Evolutionary conservation across 345 rosid genomes (phyloP).

Genomic region (Populus pruinosa): DNA sequence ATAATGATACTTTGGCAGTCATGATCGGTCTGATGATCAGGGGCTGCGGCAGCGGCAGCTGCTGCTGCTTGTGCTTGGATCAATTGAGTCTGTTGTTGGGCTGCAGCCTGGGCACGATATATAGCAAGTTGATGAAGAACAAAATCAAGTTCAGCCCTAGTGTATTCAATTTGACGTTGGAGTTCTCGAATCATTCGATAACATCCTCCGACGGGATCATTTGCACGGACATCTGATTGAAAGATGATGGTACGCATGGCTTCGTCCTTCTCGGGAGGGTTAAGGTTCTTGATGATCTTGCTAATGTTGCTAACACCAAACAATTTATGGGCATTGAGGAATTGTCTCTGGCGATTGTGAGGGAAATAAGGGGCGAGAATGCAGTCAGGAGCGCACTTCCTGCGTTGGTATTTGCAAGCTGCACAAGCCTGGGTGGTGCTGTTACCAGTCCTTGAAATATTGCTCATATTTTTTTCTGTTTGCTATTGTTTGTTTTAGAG

Average conservation of each 20-base stretch:
- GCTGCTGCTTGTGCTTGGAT: slow-evolving; percentile 3
- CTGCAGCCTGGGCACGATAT: slow-evolving; percentile 11
- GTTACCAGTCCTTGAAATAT: slow-evolving; percentile 18
- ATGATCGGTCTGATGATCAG: too few relatives aligned
- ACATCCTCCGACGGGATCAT: slow-evolving; percentile 85
- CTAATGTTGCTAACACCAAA: slow-evolving; percentile 90
- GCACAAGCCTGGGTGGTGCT: slow-evolving; percentile 58
- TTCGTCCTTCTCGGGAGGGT: slow-evolving; percentile 60
- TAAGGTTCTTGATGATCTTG: slow-evolving; percentile 67
- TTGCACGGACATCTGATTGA: slow-evolving; percentile 85
- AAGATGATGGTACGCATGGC: slow-evolving; percentile 85
- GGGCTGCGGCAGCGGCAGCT: background rate
- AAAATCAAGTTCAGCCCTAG: slow-evolving; percentile 65
- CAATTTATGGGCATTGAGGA: slow-evolving; percentile 89
- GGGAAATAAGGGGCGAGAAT: slow-evolving; percentile 96
- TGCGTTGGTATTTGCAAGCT: slow-evolving; percentile 94
- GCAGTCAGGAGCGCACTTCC: slow-evolving; percentile 90
- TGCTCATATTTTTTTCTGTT: background rate
- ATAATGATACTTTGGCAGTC: background rate
- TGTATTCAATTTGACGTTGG: slow-evolving; percentile 62
- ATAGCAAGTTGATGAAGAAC: slow-evolving; percentile 70
- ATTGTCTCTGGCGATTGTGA: slow-evolving; percentile 71
- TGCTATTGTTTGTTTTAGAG: background rate
- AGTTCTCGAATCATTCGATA: slow-evolving; percentile 59
- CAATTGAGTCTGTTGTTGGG: slow-evolving; percentile 7